phyloP scores from a whole-genome alignment of 2,329 filamentous ascomycete species.

The Calonectria pteridis region DNA sequence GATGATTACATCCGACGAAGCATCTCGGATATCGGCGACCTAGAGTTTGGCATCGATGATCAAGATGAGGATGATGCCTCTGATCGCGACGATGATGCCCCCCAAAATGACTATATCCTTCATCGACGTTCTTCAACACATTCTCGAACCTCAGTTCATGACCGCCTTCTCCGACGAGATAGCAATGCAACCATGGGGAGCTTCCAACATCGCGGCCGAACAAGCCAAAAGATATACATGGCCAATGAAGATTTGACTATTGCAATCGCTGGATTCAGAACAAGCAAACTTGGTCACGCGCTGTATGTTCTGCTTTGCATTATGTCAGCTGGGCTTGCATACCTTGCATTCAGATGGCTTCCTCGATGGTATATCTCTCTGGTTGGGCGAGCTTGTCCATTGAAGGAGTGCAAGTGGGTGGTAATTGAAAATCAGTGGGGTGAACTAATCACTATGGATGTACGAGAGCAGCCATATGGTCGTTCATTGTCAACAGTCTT shows the following conservation, averaged over 20 bases:
- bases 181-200: conserved; percentile 79
- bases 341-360: conserved; percentile 89
- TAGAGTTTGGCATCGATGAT: conserved; percentile 54
- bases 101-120: conserved; percentile 61
- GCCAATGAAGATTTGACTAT: conserved; percentile 94
- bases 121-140: conserved; percentile 73
- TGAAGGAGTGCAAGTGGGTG: conserved; percentile 88
- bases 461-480: conserved; percentile 68
- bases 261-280: conserved; percentile 91
- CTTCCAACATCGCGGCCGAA: conserved; percentile 71
- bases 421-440: conserved; percentile 99
- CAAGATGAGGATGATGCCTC: conserved; percentile 56
- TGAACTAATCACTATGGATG: conserved; percentile 83
- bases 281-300: conserved; percentile 76
- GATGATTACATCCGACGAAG: conserved; percentile 47
- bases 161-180: conserved; percentile 77
- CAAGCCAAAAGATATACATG: conserved; percentile 93
- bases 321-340: conserved; percentile 81
- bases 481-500: conserved; percentile 74
- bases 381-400: conserved; percentile 75
- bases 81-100: conserved; percentile 56
- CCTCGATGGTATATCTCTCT: conserved; percentile 87
- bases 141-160: conserved; percentile 68
- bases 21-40: conserved; percentile 55
- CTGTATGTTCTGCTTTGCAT: conserved; percentile 79